Evolutionary conservation across 2,329 filamentous ascomycete species (phyloP).

Genomic region (Cladobotryum mycophilum): DNA sequence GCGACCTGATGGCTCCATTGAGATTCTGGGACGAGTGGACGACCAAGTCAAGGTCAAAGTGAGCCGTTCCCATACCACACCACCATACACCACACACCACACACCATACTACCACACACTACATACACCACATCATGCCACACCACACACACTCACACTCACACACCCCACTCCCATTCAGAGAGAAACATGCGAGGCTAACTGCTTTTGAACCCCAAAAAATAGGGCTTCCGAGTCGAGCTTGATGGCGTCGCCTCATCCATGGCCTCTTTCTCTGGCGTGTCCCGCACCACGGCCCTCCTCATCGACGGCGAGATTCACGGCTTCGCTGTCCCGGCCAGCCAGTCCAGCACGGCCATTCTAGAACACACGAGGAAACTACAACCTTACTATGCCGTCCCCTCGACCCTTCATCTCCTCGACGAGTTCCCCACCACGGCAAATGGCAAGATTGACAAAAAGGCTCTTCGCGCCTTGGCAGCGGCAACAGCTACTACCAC

Average conservation of each 20-base stretch:
- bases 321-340: constrained; percentile 40
- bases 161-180: not conserved
- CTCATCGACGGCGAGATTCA: constrained; percentile 42
- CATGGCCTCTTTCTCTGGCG: constrained; percentile 38
- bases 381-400: constrained; percentile 52
- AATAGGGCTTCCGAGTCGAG: constrained; percentile 53
- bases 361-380: constrained; percentile 33
- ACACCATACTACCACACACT: too few species aligned
- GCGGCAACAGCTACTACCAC: too few species aligned
- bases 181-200: too few species aligned
- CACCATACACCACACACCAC: too few species aligned
- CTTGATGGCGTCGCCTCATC: constrained; percentile 51
- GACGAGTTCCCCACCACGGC: constrained; percentile 42
- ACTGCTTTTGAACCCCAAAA: not conserved
- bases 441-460: constrained; percentile 54
- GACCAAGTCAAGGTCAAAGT: constrained; percentile 58
- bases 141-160: not conserved
- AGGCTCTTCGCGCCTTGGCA: constrained; percentile 32
- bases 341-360: constrained; percentile 31
- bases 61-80: constrained; percentile 5
- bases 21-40: constrained; percentile 51
- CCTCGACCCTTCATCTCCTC: constrained; percentile 38
- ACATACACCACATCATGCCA: not conserved
- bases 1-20: constrained; percentile 45
- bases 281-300: constrained; percentile 42